phyloP scores from a whole-genome alignment of 2,329 filamentous ascomycete genomes.

The Apiospora arundinis region DNA sequence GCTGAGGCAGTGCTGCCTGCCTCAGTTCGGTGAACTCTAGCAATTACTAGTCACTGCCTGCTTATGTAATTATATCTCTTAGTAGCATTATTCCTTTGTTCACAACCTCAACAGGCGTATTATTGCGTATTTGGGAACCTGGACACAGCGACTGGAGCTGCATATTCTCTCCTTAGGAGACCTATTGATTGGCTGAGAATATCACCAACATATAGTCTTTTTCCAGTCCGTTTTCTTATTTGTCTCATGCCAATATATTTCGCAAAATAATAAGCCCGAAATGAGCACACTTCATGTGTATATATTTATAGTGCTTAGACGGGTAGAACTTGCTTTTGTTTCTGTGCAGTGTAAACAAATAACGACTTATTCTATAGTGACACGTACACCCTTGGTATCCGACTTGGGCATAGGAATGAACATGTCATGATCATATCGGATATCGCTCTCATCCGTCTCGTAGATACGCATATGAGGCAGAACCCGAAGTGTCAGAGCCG shows the following conservation, averaged over 20 bases:
- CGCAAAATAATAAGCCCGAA: no score
- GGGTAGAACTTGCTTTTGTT: neutral
- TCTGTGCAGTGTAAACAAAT: neutral
- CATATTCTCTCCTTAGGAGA: neutral
- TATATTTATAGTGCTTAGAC: neutral
- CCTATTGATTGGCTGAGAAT: no score
- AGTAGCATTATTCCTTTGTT: neutral
- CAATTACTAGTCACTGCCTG: neutral
- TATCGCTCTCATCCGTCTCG: conserved; percentile 31
- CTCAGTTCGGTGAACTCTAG: neutral
- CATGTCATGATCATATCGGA: conserved; percentile 38
- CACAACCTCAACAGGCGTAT: no score
- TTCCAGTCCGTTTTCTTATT: no score
- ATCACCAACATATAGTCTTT: no score
- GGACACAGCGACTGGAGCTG: no score
- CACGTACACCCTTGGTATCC: conserved; percentile 24
- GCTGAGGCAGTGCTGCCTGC: conserved; percentile 7
- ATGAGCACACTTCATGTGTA: no score
- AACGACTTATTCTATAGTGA: neutral
- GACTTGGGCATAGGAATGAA: conserved; percentile 30
- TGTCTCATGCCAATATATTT: no score
- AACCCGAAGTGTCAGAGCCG: conserved; percentile 32
- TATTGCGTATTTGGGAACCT: no score
- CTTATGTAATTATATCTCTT: neutral
- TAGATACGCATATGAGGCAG: conserved; percentile 34